Evolutionary conservation across 352 stramenopile species (phyloP).

Genomic region (Pythium sukuiense): DNA sequence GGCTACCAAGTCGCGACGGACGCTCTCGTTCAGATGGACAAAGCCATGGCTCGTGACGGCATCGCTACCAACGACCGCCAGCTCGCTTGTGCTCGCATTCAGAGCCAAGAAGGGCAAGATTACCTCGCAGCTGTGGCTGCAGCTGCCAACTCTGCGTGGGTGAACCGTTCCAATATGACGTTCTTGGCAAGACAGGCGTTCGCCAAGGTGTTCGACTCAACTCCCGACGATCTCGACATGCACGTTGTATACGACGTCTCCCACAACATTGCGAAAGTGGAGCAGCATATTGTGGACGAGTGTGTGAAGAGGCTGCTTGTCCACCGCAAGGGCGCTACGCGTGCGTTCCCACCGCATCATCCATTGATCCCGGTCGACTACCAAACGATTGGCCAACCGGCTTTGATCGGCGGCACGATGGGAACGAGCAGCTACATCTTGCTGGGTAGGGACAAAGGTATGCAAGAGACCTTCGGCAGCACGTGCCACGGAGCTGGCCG

Average conservation of each 20-base stretch:
- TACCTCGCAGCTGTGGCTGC: neutral
- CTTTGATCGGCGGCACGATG: neutral
- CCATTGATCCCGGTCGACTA: neutral
- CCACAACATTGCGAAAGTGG: neutral
- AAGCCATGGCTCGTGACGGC: slow-evolving; percentile 61
- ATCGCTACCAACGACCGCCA: slow-evolving; percentile 83
- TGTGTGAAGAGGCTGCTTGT: neutral
- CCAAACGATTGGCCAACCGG: neutral
- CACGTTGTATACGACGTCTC: neutral
- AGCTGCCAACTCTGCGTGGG: neutral
- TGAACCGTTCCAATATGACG: neutral
- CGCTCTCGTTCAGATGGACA: slow-evolving; percentile 71
- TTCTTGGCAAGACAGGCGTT: neutral
- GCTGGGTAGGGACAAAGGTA: neutral
- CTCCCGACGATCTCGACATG: neutral
- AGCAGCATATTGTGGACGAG: neutral
- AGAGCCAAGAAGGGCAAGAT: slow-evolving; percentile 26
- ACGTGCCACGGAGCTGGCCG: neutral
- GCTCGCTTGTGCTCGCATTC: slow-evolving; percentile 76
- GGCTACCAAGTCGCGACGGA: slow-evolving; percentile 89
- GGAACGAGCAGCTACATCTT: neutral
- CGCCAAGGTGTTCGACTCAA: neutral
- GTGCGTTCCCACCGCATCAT: neutral
- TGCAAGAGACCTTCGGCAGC: neutral
- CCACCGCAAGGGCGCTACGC: neutral